Conservation (phyloP, 352 stramenopile species). For the Phytophthora niederhauseri region DNA sequence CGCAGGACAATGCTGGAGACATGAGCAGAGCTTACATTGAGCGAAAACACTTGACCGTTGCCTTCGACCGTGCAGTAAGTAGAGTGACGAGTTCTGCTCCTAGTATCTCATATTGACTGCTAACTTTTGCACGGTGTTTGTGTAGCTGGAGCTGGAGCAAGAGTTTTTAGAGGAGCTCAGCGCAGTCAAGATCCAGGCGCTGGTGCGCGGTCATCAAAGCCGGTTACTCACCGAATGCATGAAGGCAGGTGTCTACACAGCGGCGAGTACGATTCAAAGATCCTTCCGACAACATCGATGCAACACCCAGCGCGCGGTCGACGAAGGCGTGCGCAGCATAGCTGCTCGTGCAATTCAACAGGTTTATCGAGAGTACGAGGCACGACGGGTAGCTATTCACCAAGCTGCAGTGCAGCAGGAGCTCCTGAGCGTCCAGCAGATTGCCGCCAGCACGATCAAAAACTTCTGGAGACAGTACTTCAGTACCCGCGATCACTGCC, state of each 20-base stretch:
- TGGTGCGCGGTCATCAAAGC: slow-evolving; percentile 64
- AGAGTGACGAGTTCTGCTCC: background rate
- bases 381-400: slow-evolving; percentile 27
- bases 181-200: slow-evolving; percentile 65
- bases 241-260: slow-evolving; percentile 47
- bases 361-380: slow-evolving; percentile 38
- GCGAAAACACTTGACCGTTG: slow-evolving; percentile 52
- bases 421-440: slow-evolving; percentile 48
- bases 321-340: slow-evolving; percentile 50
- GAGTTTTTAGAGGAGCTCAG: slow-evolving; percentile 54
- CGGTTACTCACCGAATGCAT: slow-evolving; percentile 55
- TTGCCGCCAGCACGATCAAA: slow-evolving; percentile 62
- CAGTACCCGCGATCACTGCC: slow-evolving; percentile 22
- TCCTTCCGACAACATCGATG: slow-evolving; percentile 41
- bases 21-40: slow-evolving; percentile 74
- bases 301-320: slow-evolving; percentile 3
- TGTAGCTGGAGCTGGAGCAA: slow-evolving; percentile 45
- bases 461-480: slow-evolving; percentile 44
- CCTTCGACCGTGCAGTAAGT: slow-evolving; percentile 54
- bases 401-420: slow-evolving; percentile 43
- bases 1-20: slow-evolving; percentile 33
- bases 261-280: slow-evolving; percentile 55
- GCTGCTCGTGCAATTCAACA: slow-evolving; percentile 60
- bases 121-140: background rate
- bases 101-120: slow-evolving; percentile 1